phyloP scores from a whole-genome alignment of 805 yeast species.

The Candida nonsorbophila region DNA sequence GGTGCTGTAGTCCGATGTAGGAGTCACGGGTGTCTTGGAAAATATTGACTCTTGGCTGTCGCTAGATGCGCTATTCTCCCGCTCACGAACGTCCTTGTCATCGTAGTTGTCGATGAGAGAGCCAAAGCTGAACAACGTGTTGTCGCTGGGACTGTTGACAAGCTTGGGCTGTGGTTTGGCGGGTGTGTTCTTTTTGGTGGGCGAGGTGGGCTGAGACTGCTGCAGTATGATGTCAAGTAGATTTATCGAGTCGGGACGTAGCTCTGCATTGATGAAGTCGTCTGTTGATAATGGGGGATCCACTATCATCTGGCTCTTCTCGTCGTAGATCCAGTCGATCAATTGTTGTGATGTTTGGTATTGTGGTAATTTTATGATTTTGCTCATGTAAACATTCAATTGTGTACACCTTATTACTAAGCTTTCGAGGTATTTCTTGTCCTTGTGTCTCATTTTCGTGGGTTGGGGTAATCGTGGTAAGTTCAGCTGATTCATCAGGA shows the following conservation, averaged over 20 bases:
- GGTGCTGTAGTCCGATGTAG: not conserved
- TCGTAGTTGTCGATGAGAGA: constrained; percentile 27
- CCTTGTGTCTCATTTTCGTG: constrained; percentile 9
- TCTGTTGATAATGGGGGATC: constrained; percentile 10
- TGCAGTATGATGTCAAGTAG: constrained; percentile 9
- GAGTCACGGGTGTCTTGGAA: constrained; percentile 6
- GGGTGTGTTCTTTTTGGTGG: constrained; percentile 11
- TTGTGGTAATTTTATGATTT: constrained; percentile 13
- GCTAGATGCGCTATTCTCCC: not conserved
- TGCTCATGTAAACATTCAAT: constrained; percentile 19
- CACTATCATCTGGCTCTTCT: constrained; percentile 1
- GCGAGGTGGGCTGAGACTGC: no score
- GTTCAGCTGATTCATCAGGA: constrained; percentile 5
- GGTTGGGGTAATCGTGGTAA: constrained; percentile 31
- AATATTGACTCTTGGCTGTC: constrained; percentile 2
- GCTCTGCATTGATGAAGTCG: constrained; percentile 14
- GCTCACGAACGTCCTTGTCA: constrained; percentile 5
- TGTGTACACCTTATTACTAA: constrained; percentile 17
- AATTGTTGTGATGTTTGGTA: constrained; percentile 21
- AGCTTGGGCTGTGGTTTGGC: constrained; percentile 21
- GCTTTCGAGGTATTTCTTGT: constrained; percentile 10
- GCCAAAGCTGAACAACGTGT: constrained; percentile 18
- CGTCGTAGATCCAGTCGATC: constrained; percentile 22
- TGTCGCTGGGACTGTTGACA: constrained; percentile 12
- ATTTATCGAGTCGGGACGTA: constrained; percentile 16